These are phyloP conservation scores for Hymenoscyphus fraxineus DNA, from an alignment of 2,329 filamentous ascomycete species.

Conservation along the genomic window DNA sequence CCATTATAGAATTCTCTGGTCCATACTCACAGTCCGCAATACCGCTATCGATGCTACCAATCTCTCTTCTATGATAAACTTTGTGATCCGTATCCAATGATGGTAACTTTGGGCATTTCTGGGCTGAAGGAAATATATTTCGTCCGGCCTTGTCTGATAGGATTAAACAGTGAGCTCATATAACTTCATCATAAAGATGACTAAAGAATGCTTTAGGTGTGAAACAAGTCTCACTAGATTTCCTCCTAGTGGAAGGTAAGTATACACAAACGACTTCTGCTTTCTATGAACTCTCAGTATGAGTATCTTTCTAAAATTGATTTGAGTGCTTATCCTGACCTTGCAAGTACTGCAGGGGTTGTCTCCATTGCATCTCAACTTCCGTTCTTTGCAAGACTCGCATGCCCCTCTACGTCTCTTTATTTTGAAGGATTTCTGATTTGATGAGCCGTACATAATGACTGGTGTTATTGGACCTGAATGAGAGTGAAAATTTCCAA, in stretches of 20 bases:
- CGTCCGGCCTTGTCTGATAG: not conserved
- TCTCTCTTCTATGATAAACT: not conserved
- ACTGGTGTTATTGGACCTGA: not conserved
- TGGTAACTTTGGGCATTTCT: not conserved
- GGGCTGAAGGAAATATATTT: not conserved
- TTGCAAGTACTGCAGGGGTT: not conserved
- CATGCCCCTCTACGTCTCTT: constrained; percentile 23
- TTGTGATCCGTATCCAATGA: not conserved
- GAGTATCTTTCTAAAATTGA: not conserved
- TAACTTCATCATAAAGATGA: too few relatives aligned
- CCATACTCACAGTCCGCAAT: not conserved
- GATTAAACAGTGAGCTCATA: not conserved
- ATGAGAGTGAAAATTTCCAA: not conserved
- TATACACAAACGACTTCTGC: not conserved
- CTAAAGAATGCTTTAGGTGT: too few relatives aligned
- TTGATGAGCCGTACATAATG: not conserved
- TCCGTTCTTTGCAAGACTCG: not conserved
- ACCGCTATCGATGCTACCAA: not conserved
- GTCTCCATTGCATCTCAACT: constrained; percentile 1
- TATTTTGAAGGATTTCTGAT: constrained; percentile 25
- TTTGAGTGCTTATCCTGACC: not conserved
- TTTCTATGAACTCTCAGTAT: not conserved
- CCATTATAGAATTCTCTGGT: not conserved
- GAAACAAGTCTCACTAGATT: too few relatives aligned
- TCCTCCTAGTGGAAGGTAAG: not conserved